These are phyloP conservation scores for Pseudogymnoascus sp. DNA, from an alignment of 2,329 filamentous ascomycete genomes.

Conservation along the genomic window DNA sequence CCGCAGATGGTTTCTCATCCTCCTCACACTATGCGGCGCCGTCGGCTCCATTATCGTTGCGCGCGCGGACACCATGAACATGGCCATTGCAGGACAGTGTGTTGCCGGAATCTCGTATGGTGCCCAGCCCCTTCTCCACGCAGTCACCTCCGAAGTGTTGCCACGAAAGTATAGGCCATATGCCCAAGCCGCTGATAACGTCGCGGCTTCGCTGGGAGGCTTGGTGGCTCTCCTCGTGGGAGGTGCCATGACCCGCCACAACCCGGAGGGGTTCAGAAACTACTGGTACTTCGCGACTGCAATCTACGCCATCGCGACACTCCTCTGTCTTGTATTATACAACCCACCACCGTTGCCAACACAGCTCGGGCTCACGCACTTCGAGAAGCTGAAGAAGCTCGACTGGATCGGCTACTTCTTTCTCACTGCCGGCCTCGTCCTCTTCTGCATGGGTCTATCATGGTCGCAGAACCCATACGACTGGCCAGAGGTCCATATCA, in stretches of 20 bases:
- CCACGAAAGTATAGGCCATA: constrained; percentile 32
- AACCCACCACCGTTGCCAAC: constrained; percentile 27
- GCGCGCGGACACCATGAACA: constrained; percentile 30
- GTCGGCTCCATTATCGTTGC: constrained; percentile 33
- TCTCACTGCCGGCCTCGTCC: constrained; percentile 30
- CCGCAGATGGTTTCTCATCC: constrained; percentile 36
- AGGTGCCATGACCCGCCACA: constrained; percentile 28
- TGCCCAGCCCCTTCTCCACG: constrained; percentile 34
- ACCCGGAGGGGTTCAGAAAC: constrained; percentile 30
- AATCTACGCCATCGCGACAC: constrained; percentile 24
- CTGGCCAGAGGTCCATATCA: constrained; percentile 32
- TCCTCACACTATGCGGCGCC: constrained; percentile 29
- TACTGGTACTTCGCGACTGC: constrained; percentile 32
- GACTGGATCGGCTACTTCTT: constrained; percentile 36
- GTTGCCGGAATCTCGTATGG: constrained; percentile 33
- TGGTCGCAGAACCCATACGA: constrained; percentile 35
- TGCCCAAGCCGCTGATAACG: constrained; percentile 31
- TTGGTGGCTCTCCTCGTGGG: constrained; percentile 31
- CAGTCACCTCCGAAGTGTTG: constrained; percentile 35
- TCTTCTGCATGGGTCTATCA: constrained; percentile 35
- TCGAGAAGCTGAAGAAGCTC: constrained; percentile 31
- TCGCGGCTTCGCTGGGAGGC: constrained; percentile 28
- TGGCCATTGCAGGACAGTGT: constrained; percentile 33
- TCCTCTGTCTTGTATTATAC: constrained; percentile 29
- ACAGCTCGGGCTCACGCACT: constrained; percentile 25